Percentiles rank a stretch among this genome's conserved stretches.
phyloP scores from a whole-genome alignment of 2,329 filamentous ascomycete genomes.

The Botryosphaeria dothidea region DNA sequence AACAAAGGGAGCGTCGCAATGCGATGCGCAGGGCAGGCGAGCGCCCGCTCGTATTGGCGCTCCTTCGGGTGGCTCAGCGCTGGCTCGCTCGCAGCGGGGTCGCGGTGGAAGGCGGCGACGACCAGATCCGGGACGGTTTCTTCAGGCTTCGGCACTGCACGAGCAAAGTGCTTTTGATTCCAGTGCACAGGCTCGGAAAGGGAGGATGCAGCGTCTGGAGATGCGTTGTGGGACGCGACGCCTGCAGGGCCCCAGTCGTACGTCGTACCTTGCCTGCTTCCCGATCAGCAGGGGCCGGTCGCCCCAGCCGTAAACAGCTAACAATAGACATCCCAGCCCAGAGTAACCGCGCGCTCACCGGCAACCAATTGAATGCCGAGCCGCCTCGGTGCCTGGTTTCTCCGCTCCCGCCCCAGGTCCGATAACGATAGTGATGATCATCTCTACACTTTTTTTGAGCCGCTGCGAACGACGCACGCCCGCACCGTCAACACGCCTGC shows the following conservation, averaged over 20 bases:
- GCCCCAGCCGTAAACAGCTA: background rate
- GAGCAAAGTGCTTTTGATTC: background rate
- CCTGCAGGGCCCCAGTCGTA: slow-evolving; percentile 8
- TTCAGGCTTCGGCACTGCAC: slow-evolving; percentile 2
- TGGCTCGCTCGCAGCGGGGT: background rate
- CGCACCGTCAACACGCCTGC: no score
- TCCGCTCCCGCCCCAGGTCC: background rate
- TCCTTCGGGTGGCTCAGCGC: background rate
- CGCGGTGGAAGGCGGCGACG: background rate
- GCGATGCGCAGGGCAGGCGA: background rate
- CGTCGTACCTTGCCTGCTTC: background rate
- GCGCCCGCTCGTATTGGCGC: slow-evolving; percentile 5
- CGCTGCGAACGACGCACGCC: no score
- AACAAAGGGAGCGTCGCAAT: background rate
- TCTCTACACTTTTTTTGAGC: background rate
- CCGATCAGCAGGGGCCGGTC: slow-evolving; percentile 8
- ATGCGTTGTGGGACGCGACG: slow-evolving; percentile 4
- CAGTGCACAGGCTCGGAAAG: background rate
- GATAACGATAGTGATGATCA: background rate
- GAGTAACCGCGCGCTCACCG: background rate
- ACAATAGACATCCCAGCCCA: background rate
- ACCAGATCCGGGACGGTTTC: background rate
- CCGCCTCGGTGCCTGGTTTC: background rate
- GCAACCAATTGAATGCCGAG: no score
- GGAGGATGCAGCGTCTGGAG: slow-evolving; percentile 2